Percentiles rank a stretch among this genome's conserved stretches.
Conservation (phyloP, 2,329 filamentous ascomycete species). For the Cephalotrichum gorgonifer region DNA sequence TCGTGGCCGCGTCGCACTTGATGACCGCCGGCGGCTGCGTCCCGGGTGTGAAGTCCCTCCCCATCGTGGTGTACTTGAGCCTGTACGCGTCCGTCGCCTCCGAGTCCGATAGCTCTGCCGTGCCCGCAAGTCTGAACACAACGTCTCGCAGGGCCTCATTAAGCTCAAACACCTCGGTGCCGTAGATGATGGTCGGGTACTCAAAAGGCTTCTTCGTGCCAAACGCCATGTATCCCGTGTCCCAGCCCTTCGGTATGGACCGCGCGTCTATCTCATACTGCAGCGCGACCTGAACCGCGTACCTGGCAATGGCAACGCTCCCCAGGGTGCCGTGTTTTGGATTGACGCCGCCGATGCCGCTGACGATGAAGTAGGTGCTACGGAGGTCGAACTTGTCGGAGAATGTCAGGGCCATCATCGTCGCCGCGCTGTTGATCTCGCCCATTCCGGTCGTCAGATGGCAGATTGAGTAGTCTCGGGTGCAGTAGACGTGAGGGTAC, state of each 20-base stretch:
- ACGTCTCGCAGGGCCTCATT: slow-evolving; percentile 45
- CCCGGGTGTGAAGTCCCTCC: slow-evolving; percentile 27
- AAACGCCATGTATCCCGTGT: slow-evolving; percentile 59
- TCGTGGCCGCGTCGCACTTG: slow-evolving; percentile 58
- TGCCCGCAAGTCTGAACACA: slow-evolving; percentile 38
- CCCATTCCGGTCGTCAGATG: slow-evolving; percentile 58
- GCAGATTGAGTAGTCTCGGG: slow-evolving; percentile 48
- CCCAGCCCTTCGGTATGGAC: slow-evolving; percentile 54
- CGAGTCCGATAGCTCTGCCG: slow-evolving; percentile 42
- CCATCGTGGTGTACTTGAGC: slow-evolving; percentile 34
- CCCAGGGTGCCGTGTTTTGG: slow-evolving; percentile 56
- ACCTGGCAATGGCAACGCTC: slow-evolving; percentile 57
- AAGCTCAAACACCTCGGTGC: slow-evolving; percentile 60
- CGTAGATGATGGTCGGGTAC: slow-evolving; percentile 51
- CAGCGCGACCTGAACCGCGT: slow-evolving; percentile 62
- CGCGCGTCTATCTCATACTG: slow-evolving; percentile 67
- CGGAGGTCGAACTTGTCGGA: slow-evolving; percentile 53
- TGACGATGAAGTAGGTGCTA: slow-evolving; percentile 60
- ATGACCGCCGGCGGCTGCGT: slow-evolving; percentile 42
- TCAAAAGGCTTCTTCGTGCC: slow-evolving; percentile 43
- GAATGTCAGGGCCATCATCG: slow-evolving; percentile 52
- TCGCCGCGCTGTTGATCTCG: slow-evolving; percentile 66
- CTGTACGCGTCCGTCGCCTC: slow-evolving; percentile 40
- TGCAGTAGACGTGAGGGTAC: slow-evolving; percentile 57
- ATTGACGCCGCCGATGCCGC: slow-evolving; percentile 66